Percentiles rank a stretch among this genome's conserved stretches.
Evolutionary conservation across 345 rosid genomes (phyloP).

Genomic region (Ricinus communis): DNA sequence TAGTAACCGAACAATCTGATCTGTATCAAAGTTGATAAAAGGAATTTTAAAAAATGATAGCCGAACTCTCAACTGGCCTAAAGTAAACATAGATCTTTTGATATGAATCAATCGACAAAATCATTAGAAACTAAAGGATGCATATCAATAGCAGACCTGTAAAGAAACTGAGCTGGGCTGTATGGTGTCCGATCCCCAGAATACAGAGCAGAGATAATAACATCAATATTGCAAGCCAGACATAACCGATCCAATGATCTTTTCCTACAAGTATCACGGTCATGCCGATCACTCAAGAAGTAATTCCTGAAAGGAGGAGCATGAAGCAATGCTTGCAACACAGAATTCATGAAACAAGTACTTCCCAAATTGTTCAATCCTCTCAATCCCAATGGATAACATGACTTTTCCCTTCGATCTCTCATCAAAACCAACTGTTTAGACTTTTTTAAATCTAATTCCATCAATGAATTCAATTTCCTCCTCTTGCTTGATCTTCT

Average conservation of each 20-base stretch:
- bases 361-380: constrained; percentile 35
- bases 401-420: constrained; percentile 30
- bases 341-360: constrained; percentile 37
- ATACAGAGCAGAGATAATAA: constrained; percentile 23
- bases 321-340: constrained; percentile 34
- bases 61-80: neutral
- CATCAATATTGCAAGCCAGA: constrained; percentile 28
- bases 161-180: constrained; percentile 33
- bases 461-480: constrained; percentile 35
- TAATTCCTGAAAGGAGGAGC: constrained; percentile 32
- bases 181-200: constrained; percentile 34
- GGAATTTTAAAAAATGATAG: neutral
- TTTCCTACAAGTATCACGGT: constrained; percentile 24
- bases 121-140: constrained; percentile 9
- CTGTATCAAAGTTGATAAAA: neutral
- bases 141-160: constrained; percentile 30
- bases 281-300: constrained; percentile 30
- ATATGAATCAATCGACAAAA: constrained; percentile 6
- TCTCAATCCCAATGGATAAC: constrained; percentile 33
- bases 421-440: constrained; percentile 29
- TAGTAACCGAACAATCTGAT: neutral
- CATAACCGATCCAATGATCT: constrained; percentile 26
- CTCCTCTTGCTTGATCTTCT: constrained; percentile 34
- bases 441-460: constrained; percentile 51
- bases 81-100: constrained; percentile 9